Evolutionary conservation across 2,329 filamentous ascomycete species (phyloP).

Genomic region (Macrophomina tecta): DNA sequence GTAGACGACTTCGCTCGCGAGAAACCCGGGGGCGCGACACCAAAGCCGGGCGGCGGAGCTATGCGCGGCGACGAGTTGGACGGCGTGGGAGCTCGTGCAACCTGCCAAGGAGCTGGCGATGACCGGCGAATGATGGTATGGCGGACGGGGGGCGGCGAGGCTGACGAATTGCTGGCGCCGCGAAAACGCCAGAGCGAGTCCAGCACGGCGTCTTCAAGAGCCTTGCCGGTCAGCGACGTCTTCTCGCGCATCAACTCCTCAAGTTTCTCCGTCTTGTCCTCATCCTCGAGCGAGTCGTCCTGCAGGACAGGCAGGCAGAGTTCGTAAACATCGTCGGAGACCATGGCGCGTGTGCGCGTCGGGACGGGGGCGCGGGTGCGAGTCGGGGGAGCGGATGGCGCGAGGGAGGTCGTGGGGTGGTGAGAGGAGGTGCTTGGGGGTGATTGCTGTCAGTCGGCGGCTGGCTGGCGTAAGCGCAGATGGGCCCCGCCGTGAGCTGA

Average conservation of each 20-base stretch:
- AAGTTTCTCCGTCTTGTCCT: conserved; percentile 91
- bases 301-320: conserved; percentile 88
- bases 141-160: conserved; percentile 83
- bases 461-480: conserved; percentile 25
- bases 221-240: conserved; percentile 74
- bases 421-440: conserved; percentile 22
- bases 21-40: conserved; percentile 74
- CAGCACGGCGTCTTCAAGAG: conserved; percentile 87
- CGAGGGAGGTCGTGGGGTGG: not conserved
- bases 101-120: conserved; percentile 92
- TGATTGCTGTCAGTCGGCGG: conserved; percentile 25
- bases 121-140: conserved; percentile 88
- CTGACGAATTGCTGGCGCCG: conserved; percentile 64
- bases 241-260: conserved; percentile 84
- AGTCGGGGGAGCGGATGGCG: conserved; percentile 1
- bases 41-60: conserved; percentile 81
- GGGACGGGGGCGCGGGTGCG: not conserved
- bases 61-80: conserved; percentile 81
- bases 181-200: conserved; percentile 89
- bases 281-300: conserved; percentile 82
- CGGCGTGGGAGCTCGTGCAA: conserved; percentile 75
- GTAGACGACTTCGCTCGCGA: conserved; percentile 76
- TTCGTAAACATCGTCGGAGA: conserved; percentile 91
- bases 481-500: conserved; percentile 19
- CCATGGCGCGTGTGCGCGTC: conserved; percentile 62